These are phyloP conservation scores for Aureobasidium subglaciale DNA, from an alignment of 2,329 filamentous ascomycete species.

Conservation along the genomic window DNA sequence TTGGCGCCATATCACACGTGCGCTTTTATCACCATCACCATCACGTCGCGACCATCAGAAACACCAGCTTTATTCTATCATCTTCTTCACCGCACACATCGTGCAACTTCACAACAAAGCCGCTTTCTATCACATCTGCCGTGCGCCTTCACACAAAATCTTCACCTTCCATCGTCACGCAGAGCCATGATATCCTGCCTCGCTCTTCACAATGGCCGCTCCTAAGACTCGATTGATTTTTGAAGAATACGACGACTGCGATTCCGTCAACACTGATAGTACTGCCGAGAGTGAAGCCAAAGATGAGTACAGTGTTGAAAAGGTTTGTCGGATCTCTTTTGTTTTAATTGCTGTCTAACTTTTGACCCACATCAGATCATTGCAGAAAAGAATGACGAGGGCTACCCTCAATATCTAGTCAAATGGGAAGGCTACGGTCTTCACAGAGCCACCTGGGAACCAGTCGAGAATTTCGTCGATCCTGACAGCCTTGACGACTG, in stretches of 20 bases:
- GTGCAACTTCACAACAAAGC: too few relatives aligned
- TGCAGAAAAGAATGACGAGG: constrained; percentile 16
- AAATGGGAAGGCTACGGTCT: constrained; percentile 29
- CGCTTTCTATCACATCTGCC: too few relatives aligned
- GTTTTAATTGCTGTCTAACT: neutral
- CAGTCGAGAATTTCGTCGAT: constrained; percentile 3
- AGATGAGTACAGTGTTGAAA: constrained; percentile 26
- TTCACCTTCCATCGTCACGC: neutral
- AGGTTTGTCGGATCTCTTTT: neutral
- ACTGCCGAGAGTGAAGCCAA: constrained; percentile 20
- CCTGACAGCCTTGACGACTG: constrained; percentile 16
- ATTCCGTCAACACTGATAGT: constrained; percentile 16
- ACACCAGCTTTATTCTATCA: neutral
- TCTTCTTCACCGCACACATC: neutral
- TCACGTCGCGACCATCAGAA: neutral
- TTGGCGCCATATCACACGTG: neutral
- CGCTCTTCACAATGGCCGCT: neutral
- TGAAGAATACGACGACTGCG: constrained; percentile 6
- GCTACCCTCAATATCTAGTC: constrained; percentile 13
- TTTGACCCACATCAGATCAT: constrained; percentile 22
- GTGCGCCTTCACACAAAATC: neutral
- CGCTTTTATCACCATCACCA: neutral
- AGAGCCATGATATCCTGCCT: neutral
- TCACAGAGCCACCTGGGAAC: constrained; percentile 26
- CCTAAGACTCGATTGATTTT: neutral